Base-by-base conservation (phyloP, 2,329 filamentous ascomycete species). In the Exophiala mesophila region DNA sequence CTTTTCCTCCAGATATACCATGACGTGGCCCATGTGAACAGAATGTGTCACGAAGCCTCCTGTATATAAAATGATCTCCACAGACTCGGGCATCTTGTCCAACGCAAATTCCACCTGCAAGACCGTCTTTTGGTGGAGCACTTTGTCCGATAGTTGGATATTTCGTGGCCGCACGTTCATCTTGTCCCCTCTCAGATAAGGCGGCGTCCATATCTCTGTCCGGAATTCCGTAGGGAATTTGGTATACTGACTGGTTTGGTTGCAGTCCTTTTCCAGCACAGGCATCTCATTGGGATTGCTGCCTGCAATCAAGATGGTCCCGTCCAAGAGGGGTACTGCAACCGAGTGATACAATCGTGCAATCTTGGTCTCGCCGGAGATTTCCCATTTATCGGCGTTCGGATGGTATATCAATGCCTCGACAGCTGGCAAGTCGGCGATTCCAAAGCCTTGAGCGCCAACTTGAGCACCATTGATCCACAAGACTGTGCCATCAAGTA, bases 231-330 rank as follows among this genome's bases (percentile, higher is more conserved):
- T 81, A 13, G 71, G 65, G 57, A 66, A 81, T 32, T 62, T 58
- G 41, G 54, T 54, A 16, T 39, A 55, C 7, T 71, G 72, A 44
- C 73, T 59, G 39, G 66, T 54, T 0, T 64, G 59, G 39, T 66
- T 61, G 6, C 72, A 53, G 10, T 61, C 55, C 10, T 38, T 24
- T 19, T 41, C n/a, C 8, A 77, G 66, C 23, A 76, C 60, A 12
- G 76, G 76, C 67, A 74, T 71, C 54, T 80, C 70, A 19, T 78
- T 72, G 1, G 78, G 78, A 57, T 80, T 80, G 39, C 74, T 78
- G 21, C 78, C 77, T 16, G 76, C 69, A 41, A 81, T 63, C 58
- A 81, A 66, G 5, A 81, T 59, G 0, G 74, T 80, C 17, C 77
- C 78, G 55, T 81, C 77, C 5, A 77, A 67, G 3, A 81, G 64